phyloP scores from a whole-genome alignment of 139 green algal genomes.

The Tetraselmis striata region DNA sequence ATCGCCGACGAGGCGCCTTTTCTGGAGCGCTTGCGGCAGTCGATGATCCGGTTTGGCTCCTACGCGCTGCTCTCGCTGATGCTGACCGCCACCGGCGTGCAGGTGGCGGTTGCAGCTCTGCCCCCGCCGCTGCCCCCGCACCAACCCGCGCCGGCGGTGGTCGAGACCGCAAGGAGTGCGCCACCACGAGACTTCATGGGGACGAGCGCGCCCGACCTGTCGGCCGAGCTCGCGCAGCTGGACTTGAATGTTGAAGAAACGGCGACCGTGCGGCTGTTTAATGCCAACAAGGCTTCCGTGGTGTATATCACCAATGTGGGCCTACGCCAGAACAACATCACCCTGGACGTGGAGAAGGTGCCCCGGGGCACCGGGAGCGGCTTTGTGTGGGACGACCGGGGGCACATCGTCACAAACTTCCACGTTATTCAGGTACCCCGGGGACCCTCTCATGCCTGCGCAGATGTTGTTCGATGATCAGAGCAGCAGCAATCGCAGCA shows the following conservation, averaged over 20 bases:
- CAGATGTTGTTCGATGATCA: not conserved
- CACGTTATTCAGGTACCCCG: slow-evolving; percentile 49
- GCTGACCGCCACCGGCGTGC: not conserved
- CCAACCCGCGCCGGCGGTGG: too few species aligned
- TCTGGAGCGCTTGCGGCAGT: too few species aligned
- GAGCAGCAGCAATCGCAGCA: too few species aligned
- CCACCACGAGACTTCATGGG: too few species aligned
- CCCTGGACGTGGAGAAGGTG: slow-evolving; percentile 38
- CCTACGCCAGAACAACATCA: slow-evolving; percentile 8
- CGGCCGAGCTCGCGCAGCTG: slow-evolving; percentile 5
- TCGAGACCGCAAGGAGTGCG: too few species aligned
- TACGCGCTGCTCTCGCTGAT: not conserved
- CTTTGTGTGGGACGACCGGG: slow-evolving; percentile 65
- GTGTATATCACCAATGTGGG: slow-evolving; percentile 59
- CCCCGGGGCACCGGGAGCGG: slow-evolving; percentile 53
- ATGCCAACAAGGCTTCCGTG: slow-evolving; percentile 46
- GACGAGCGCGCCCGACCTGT: not conserved
- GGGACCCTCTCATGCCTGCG: slow-evolving; percentile 12
- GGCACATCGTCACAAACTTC: slow-evolving; percentile 72
- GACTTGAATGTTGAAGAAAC: slow-evolving; percentile 40
- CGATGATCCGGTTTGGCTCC: too few species aligned
- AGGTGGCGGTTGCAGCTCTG: not conserved
- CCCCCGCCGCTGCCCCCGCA: too few species aligned
- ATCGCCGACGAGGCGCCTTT: too few species aligned
- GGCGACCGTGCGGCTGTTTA: slow-evolving; percentile 42